Evolutionary conservation across 1,284 basidiomycete species (phyloP).

Genomic region (Irpex sp.): DNA sequence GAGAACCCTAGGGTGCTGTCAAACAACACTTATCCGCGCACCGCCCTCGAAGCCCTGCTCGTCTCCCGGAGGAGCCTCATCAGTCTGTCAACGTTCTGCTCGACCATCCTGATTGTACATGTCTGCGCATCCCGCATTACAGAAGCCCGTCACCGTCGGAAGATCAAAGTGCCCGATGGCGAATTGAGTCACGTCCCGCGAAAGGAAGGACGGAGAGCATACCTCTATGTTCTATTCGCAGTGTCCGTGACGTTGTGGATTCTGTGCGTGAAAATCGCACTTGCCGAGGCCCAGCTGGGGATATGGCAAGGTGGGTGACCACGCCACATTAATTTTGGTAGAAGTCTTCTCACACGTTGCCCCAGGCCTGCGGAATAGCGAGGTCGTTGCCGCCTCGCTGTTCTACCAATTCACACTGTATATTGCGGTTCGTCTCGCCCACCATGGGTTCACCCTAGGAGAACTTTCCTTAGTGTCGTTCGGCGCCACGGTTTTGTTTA

Average conservation of each 20-base stretch:
- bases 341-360: background rate
- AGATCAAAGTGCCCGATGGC: slow-evolving; percentile 45
- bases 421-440: slow-evolving; percentile 83
- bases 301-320: slow-evolving; percentile 63
- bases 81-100: slow-evolving; percentile 76
- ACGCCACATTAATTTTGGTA: background rate
- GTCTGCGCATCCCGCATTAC: slow-evolving; percentile 71
- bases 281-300: slow-evolving; percentile 39
- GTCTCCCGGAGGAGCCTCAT: slow-evolving; percentile 73
- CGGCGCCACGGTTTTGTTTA: slow-evolving; percentile 82
- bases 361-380: slow-evolving; percentile 75
- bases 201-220: slow-evolving; percentile 57
- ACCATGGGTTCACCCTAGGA: slow-evolving; percentile 92
- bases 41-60: slow-evolving; percentile 60
- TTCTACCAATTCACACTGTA: slow-evolving; percentile 95
- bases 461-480: slow-evolving; percentile 88
- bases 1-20: slow-evolving; percentile 58
- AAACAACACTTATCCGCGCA: slow-evolving; percentile 33
- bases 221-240: slow-evolving; percentile 63
- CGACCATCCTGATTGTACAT: slow-evolving; percentile 75
- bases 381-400: slow-evolving; percentile 71
- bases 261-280: slow-evolving; percentile 43
- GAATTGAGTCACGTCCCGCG: slow-evolving; percentile 76
- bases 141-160: slow-evolving; percentile 50
- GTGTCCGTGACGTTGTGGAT: slow-evolving; percentile 46